These are phyloP conservation scores for Aphanomyces stellatus DNA, from an alignment of 352 stramenopile genomes.

Conservation along the genomic window DNA sequence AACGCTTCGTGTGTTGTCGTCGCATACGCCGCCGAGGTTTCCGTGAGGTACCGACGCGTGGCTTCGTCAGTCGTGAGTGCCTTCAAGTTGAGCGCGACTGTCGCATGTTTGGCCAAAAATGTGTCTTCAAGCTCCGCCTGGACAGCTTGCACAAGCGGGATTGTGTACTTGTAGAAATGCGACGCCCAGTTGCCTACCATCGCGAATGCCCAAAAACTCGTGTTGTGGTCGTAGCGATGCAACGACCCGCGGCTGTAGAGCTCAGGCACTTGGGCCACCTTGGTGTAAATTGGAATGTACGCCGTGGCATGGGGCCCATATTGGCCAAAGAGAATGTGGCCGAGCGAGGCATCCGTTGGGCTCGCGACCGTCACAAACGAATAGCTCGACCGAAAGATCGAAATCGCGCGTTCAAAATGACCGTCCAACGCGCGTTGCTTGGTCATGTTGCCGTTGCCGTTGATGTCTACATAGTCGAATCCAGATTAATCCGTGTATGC, in stretches of 20 bases:
- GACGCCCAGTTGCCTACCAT: constrained; percentile 82
- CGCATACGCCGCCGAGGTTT: constrained; percentile 40
- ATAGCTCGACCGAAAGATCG: constrained; percentile 90
- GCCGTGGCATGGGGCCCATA: constrained; percentile 83
- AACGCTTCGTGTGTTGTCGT: constrained; percentile 48
- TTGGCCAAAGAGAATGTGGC: constrained; percentile 84
- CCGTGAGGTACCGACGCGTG: constrained; percentile 47
- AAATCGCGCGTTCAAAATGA: constrained; percentile 89
- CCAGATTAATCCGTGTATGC: not conserved
- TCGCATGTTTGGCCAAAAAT: constrained; percentile 30
- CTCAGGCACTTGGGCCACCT: constrained; percentile 36
- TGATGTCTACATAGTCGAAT: constrained; percentile 10
- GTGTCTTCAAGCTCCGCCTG: constrained; percentile 51
- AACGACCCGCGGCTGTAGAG: constrained; percentile 52
- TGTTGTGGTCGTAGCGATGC: constrained; percentile 48
- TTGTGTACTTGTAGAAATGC: constrained; percentile 62
- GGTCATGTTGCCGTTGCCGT: constrained; percentile 35
- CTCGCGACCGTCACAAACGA: constrained; percentile 75
- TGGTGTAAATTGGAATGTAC: constrained; percentile 87
- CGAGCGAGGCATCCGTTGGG: constrained; percentile 40
- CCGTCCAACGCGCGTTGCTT: constrained; percentile 38
- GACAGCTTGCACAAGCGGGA: constrained; percentile 47
- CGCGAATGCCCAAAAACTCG: constrained; percentile 70
- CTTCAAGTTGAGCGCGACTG: constrained; percentile 30
- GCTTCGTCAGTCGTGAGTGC: constrained; percentile 26